Evolutionary conservation across 495 filamentous ascomycete species (phyloP).

Genomic region (Polyplosphaeria fusca): DNA sequence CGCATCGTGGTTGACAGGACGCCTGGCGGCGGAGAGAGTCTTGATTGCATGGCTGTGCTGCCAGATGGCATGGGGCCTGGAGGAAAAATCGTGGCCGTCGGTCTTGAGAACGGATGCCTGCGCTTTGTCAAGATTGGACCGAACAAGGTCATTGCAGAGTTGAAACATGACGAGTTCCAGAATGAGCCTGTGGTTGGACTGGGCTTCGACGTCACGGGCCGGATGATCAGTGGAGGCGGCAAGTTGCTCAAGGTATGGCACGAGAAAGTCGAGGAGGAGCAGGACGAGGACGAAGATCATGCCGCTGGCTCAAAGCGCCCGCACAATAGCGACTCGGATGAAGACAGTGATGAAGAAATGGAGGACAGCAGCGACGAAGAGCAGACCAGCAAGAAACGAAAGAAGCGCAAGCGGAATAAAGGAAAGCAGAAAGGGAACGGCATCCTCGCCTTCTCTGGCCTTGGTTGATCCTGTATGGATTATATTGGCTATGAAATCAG

Average conservation of each 20-base stretch:
- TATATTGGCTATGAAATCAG: too few species aligned
- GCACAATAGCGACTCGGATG: slow-evolving; percentile 29
- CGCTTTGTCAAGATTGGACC: slow-evolving; percentile 55
- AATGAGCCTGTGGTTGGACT: slow-evolving; percentile 75
- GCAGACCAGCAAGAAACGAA: slow-evolving; percentile 36
- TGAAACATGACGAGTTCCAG: slow-evolving; percentile 82
- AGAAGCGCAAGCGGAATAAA: slow-evolving; percentile 59
- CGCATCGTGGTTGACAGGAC: slow-evolving; percentile 66
- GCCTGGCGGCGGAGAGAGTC: slow-evolving; percentile 58
- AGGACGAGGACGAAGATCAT: slow-evolving; percentile 44
- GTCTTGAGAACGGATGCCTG: slow-evolving; percentile 67
- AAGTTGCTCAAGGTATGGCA: slow-evolving; percentile 82
- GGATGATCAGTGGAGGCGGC: slow-evolving; percentile 84
- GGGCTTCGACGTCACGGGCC: slow-evolving; percentile 75
- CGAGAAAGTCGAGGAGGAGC: slow-evolving; percentile 49
- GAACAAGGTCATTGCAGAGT: slow-evolving; percentile 57
- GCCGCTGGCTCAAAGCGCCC: slow-evolving; percentile 20
- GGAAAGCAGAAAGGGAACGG: slow-evolving; percentile 55
- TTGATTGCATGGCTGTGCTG: slow-evolving; percentile 66
- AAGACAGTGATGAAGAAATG: slow-evolving; percentile 42
- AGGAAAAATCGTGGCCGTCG: slow-evolving; percentile 68
- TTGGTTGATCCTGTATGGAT: too few species aligned
- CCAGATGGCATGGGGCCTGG: slow-evolving; percentile 60
- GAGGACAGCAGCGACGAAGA: slow-evolving; percentile 47
- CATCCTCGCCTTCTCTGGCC: slow-evolving; percentile 61